Conservation (phyloP, 768 basidiomycete species). For the Hericium erinaceus region DNA sequence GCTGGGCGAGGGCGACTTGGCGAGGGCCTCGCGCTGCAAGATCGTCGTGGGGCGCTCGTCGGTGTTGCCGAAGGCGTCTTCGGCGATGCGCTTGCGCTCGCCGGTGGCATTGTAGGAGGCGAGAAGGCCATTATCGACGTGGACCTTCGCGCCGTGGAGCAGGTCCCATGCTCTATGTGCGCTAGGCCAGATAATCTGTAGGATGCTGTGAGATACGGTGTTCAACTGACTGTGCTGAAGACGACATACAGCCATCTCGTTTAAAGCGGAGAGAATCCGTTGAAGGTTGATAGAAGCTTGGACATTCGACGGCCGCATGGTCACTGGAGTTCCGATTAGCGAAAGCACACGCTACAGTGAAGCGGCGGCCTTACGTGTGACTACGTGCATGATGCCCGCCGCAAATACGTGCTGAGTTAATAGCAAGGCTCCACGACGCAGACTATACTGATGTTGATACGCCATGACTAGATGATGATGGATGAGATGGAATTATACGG, state of each 20-base stretch:
- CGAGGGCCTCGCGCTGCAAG: neutral
- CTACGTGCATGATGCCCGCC: constrained; percentile 72
- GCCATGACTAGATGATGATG: constrained; percentile 36
- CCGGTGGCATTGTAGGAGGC: neutral
- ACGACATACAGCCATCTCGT: constrained; percentile 57
- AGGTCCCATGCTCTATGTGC: constrained; percentile 13
- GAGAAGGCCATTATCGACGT: constrained; percentile 11
- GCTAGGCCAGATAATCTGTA: constrained; percentile 41
- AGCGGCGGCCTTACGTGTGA: constrained; percentile 43
- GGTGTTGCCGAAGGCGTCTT: constrained; percentile 10
- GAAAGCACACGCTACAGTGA: constrained; percentile 8
- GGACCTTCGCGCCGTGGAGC: constrained; percentile 12
- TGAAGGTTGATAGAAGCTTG: constrained; percentile 60
- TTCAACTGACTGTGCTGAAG: constrained; percentile 52
- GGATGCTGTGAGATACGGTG: constrained; percentile 46
- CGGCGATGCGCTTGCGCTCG: constrained; percentile 10
- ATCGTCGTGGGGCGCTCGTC: neutral
- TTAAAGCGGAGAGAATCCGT: constrained; percentile 53
- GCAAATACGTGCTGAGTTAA: constrained; percentile 60
- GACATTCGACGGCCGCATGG: constrained; percentile 58
- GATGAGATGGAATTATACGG: neutral
- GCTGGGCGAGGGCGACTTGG: neutral
- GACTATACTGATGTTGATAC: constrained; percentile 51
- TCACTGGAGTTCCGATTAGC: constrained; percentile 35
- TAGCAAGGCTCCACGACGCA: constrained; percentile 55